Percentiles rank a stretch among this genome's conserved stretches.
Conservation (phyloP, 73 alveolate genomes). For the Blepharisma japonicum region DNA sequence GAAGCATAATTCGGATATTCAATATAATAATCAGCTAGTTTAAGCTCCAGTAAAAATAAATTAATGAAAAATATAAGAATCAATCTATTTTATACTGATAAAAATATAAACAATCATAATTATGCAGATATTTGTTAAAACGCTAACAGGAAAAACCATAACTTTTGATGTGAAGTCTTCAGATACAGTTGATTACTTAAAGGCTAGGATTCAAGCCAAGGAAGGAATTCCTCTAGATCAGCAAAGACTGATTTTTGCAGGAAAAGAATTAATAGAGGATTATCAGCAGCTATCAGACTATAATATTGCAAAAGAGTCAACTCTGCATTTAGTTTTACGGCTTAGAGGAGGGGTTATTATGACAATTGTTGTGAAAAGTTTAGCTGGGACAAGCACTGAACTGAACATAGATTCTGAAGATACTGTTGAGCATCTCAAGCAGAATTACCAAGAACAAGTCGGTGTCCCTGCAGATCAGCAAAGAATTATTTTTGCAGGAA, state of each 20-base stretch:
- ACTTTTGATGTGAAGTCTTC: slow-evolving; percentile 27
- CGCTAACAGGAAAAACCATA: slow-evolving; percentile 36
- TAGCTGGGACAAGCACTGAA: no score
- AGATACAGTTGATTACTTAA: slow-evolving; percentile 29
- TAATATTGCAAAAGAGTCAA: slow-evolving; percentile 31
- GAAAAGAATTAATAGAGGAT: slow-evolving; percentile 34
- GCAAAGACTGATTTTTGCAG: slow-evolving; percentile 40
- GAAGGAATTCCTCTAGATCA: slow-evolving; percentile 41
- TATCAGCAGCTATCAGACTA: not conserved
- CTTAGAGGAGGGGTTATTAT: slow-evolving; percentile 19
- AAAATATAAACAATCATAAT: no score
- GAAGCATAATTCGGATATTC: no score
- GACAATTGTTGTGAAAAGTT: no score
- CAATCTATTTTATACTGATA: no score
- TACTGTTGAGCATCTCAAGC: no score
- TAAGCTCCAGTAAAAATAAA: no score
- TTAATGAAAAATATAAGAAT: no score
- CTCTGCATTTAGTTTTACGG: slow-evolving; percentile 33
- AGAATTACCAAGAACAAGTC: no score
- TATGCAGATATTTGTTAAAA: slow-evolving; percentile 26
- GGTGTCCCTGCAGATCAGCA: not conserved
- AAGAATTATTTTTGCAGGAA: slow-evolving; percentile 10
- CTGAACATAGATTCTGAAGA: no score
- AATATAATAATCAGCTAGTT: no score
- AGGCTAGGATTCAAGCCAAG: not conserved